phyloP scores from a whole-genome alignment of 176 grass and related monocot genomes.

The Themeda triandra region DNA sequence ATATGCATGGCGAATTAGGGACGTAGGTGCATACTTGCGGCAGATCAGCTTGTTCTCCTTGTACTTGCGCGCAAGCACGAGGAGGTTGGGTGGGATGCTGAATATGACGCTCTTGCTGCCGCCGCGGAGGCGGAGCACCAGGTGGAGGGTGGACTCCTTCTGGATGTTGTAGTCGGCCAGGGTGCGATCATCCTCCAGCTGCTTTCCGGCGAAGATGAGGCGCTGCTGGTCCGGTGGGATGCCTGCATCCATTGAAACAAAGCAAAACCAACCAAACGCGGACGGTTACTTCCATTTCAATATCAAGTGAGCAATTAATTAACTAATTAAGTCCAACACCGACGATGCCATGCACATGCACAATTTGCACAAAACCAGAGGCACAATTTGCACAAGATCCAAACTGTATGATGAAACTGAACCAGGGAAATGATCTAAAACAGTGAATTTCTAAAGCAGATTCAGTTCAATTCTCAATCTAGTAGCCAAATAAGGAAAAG shows the following conservation, averaged over 20 bases:
- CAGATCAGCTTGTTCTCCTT: conserved; percentile 35
- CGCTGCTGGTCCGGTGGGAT: conserved; percentile 57
- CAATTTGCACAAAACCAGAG: background rate
- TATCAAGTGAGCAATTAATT: too few species aligned
- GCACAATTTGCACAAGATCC: background rate
- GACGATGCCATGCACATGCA: background rate
- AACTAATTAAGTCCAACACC: background rate
- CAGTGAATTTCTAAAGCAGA: background rate
- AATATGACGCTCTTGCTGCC: conserved; percentile 8
- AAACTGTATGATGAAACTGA: background rate
- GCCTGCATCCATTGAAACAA: background rate
- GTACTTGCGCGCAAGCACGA: conserved; percentile 22
- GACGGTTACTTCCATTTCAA: background rate
- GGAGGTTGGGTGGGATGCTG: conserved; percentile 7
- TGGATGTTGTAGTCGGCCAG: conserved; percentile 59
- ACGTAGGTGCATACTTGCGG: conserved; percentile 21
- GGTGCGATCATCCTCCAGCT: conserved; percentile 47
- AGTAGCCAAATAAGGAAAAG: background rate
- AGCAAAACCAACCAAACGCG: background rate
- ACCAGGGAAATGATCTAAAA: background rate
- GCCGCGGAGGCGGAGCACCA: conserved; percentile 51
- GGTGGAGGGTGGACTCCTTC: conserved; percentile 55
- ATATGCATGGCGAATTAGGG: background rate
- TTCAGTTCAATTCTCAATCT: background rate
- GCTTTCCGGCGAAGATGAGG: conserved; percentile 58